These are phyloP conservation scores for Pyrenochaeta sp. DNA, from an alignment of 2,329 filamentous ascomycete genomes.

Conservation along the genomic window DNA sequence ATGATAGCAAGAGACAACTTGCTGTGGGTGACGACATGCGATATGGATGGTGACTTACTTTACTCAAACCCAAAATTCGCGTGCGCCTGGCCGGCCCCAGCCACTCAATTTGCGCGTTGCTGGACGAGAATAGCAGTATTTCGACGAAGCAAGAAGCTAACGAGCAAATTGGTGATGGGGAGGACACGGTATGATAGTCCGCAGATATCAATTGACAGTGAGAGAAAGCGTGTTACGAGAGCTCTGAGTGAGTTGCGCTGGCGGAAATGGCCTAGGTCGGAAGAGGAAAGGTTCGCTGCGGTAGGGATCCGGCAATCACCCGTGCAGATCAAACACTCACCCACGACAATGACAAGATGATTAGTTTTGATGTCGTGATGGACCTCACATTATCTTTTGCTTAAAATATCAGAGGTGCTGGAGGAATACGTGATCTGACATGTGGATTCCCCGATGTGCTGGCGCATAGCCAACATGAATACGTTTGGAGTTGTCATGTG, in stretches of 20 bases:
- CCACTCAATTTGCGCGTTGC: conserved; percentile 16
- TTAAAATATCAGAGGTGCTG: no score
- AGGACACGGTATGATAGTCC: conserved; percentile 22
- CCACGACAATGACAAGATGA: neutral
- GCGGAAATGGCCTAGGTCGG: conserved; percentile 1
- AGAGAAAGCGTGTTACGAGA: neutral
- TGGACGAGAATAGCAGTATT: conserved; percentile 8
- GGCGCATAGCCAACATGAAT: no score
- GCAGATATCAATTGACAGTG: conserved; percentile 23
- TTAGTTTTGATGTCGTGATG: neutral
- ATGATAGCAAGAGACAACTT: conserved; percentile 12
- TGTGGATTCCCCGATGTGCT: no score
- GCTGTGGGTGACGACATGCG: conserved; percentile 7
- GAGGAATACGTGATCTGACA: no score
- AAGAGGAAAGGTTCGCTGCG: neutral
- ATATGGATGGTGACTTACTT: conserved; percentile 27
- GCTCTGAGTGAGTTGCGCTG: conserved; percentile 2
- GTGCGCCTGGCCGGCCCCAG: conserved; percentile 24
- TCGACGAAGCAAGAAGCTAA: conserved; percentile 11
- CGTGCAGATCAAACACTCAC: neutral
- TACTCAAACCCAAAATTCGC: conserved; percentile 41
- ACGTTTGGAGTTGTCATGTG: no score
- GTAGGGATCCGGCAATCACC: neutral
- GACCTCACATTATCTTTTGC: no score
- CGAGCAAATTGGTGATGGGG: conserved; percentile 15